Conservation (phyloP, 352 stramenopile genomes). For the Discostella stelligera region DNA sequence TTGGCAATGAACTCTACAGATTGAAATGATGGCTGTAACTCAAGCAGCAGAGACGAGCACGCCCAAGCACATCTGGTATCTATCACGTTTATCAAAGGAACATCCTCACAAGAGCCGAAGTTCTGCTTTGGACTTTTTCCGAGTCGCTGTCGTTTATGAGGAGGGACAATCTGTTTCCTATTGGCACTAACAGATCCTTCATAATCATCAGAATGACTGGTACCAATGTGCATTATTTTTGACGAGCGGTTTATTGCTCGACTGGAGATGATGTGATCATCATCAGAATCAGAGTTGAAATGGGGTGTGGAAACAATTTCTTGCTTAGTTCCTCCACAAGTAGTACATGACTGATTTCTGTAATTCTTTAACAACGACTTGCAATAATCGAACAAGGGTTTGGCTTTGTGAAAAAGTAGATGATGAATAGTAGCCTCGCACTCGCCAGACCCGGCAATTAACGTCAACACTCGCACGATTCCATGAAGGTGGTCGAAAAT, state of each 20-base stretch:
- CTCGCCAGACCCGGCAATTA: conserved; percentile 22
- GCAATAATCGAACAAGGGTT: conserved; percentile 46
- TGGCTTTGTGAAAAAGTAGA: conserved; percentile 37
- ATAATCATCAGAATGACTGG: conserved; percentile 44
- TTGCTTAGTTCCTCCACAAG: neutral
- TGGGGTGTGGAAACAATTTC: conserved; percentile 1
- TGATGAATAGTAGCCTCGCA: conserved; percentile 18
- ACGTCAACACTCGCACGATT: conserved; percentile 41
- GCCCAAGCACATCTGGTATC: conserved; percentile 47
- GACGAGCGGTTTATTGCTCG: conserved; percentile 20
- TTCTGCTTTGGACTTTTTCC: conserved; percentile 12
- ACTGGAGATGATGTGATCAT: conserved; percentile 20
- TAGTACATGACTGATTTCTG: conserved; percentile 40
- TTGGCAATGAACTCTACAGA: conserved; percentile 51
- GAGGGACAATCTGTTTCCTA: conserved; percentile 22
- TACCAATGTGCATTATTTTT: conserved; percentile 13
- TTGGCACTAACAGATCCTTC: conserved; percentile 52
- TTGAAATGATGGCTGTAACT: conserved; percentile 50
- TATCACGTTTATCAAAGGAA: conserved; percentile 17
- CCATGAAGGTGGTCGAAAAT: conserved; percentile 47
- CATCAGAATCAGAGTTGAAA: conserved; percentile 45
- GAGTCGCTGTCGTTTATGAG: conserved; percentile 42
- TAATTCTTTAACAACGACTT: conserved; percentile 44
- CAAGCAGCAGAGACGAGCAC: conserved; percentile 52
- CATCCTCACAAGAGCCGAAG: neutral